A percentile compares a stretch with the other conserved stretches of the same genome.
These are phyloP conservation scores for Neurospora tetraspora DNA, from an alignment of 495 filamentous ascomycete species.

Conservation along the genomic window DNA sequence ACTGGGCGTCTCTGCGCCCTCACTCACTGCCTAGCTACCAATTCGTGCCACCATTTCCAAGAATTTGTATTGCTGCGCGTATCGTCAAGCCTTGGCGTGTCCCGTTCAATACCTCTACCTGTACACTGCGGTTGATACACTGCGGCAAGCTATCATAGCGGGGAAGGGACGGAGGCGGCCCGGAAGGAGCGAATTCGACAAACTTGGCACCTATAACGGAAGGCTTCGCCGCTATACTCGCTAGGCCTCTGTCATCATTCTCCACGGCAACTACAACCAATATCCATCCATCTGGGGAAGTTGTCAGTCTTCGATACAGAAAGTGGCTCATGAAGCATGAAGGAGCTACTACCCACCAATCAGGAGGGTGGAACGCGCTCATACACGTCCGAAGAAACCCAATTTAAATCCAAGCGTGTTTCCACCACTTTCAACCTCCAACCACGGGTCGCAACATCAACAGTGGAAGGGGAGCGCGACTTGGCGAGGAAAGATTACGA, in stretches of 20 bases:
- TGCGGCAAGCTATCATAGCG: neutral
- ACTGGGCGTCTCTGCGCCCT: constrained; percentile 8
- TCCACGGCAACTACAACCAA: neutral
- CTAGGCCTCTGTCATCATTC: neutral
- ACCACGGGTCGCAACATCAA: neutral
- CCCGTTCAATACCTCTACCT: constrained; percentile 26
- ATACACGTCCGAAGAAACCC: constrained; percentile 20
- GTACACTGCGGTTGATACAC: constrained; percentile 4
- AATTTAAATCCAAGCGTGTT: constrained; percentile 26
- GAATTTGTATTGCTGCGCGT: constrained; percentile 15
- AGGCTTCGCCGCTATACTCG: neutral
- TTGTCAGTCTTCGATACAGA: neutral
- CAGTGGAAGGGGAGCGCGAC: neutral
- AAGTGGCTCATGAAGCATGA: neutral
- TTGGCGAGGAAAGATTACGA: neutral
- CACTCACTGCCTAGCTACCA: constrained; percentile 8
- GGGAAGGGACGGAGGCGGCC: neutral
- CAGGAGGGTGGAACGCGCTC: constrained; percentile 19
- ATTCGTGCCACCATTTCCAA: constrained; percentile 13
- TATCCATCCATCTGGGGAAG: neutral
- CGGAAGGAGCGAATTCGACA: neutral
- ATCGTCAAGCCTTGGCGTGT: constrained; percentile 20
- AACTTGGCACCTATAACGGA: neutral
- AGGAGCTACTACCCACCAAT: constrained; percentile 18
- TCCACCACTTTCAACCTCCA: neutral